Evolutionary conservation across 345 rosid species (phyloP).

Genomic region (Iberis pinnata): DNA sequence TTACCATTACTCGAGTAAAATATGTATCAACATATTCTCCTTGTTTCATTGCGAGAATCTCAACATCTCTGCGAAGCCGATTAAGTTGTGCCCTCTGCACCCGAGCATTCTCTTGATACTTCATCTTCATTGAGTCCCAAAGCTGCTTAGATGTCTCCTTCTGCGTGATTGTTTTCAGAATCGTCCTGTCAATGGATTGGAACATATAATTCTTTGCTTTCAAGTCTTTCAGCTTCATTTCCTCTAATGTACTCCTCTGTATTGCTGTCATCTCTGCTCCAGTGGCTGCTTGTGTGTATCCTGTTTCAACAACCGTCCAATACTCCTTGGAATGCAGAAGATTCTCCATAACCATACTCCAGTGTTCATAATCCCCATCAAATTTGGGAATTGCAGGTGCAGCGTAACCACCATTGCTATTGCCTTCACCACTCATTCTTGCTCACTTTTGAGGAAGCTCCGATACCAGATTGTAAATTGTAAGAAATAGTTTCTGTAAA

Average conservation of each 20-base stretch:
- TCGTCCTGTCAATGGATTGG: background rate
- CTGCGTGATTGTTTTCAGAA: background rate
- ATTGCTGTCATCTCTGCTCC: background rate
- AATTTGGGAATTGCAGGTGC: background rate
- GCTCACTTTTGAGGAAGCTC: too few species aligned
- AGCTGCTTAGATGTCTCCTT: background rate
- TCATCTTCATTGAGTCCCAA: background rate
- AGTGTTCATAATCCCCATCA: conserved; percentile 17
- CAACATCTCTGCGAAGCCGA: background rate
- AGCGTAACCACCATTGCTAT: background rate
- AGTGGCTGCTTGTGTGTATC: background rate
- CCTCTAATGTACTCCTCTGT: background rate
- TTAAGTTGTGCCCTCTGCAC: background rate
- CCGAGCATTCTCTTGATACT: background rate
- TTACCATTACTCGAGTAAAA: background rate
- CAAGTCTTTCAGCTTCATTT: background rate
- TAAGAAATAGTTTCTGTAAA: too few species aligned
- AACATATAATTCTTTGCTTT: background rate
- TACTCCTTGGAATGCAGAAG: conserved; percentile 16
- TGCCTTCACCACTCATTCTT: too few species aligned
- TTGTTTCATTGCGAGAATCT: background rate
- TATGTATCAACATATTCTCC: background rate
- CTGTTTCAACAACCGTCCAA: background rate
- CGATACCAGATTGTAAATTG: too few species aligned
- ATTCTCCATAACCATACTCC: conserved; percentile 16